Base-by-base conservation (phyloP, 176 grass and related monocot genomes). In the Aegilops sharonensis region DNA sequence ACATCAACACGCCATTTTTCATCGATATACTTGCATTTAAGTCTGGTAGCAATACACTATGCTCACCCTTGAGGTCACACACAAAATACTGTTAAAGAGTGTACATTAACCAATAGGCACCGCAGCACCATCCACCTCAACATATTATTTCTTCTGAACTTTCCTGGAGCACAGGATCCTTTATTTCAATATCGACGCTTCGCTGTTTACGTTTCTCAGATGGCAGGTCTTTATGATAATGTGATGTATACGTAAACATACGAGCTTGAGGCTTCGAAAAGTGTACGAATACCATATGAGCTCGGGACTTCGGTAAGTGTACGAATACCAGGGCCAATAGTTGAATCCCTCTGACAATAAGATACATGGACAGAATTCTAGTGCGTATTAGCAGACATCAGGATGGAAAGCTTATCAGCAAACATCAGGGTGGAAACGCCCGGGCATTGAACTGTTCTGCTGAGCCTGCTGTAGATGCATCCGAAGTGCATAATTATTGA, bases 381-480 rank as follows among this genome's bases (percentile, higher is more conserved):
- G 62, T 31, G 32, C 8, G 11, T 69, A 62, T 81, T 77, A 94
- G 84, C 86, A 89, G 47, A 89, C 79, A 78, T 89, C 89, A 81
- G 81, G 89, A 4, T 77, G 81, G 36, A 89, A 89, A 84, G 29
- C 8, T 15, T 20, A 68, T 87, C 86, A 94, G 84, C 91, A 92
- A 27, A 94, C 80, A 80, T 92, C 89, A 89, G 83, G 92, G 3
- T 79, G 82, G 40, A 87, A 92, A 85, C 56, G 87, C 23, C 92
- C 89, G 25, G 86, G 80, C 72, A 92, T 87, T 21, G 92, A 80
- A 63, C 63, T 85, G 62, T 85, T 87, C 80, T 87, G 86, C 66
- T 94, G 89, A 87, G 92, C 89, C 50, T 89, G 92, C 87, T 88
- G 85, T 20, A 94, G 77, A 90, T 94, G 84, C 87, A 94, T 54